A percentile compares a stretch with the other conserved stretches of the same genome.
Conservation (phyloP, 2,329 filamentous ascomycete species). For the Rasamsonia emersonii region DNA sequence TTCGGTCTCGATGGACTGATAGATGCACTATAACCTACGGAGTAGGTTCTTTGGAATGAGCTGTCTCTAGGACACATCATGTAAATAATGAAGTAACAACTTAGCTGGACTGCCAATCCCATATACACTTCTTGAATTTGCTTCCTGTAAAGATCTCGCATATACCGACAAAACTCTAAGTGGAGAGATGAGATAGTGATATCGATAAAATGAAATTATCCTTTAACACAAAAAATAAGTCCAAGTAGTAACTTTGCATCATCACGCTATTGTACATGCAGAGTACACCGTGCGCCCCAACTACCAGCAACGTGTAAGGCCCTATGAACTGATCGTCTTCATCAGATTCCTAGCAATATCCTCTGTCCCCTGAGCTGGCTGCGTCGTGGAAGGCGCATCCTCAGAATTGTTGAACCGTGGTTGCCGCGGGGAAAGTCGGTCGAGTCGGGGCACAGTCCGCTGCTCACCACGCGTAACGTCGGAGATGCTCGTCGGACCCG, state of each 20-base stretch:
- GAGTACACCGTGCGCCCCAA: too few relatives aligned
- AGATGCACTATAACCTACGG: too few relatives aligned
- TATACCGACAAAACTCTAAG: too few relatives aligned
- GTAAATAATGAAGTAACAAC: too few relatives aligned
- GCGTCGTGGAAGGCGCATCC: constrained; percentile 1
- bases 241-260: too few relatives aligned
- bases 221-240: too few relatives aligned
- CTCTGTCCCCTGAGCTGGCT: constrained; percentile 13
- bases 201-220: too few relatives aligned
- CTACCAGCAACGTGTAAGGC: too few relatives aligned
- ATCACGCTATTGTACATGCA: too few relatives aligned
- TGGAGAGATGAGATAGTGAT: too few relatives aligned
- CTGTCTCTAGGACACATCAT: not conserved
- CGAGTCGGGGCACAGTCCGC: constrained; percentile 23
- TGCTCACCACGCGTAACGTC: constrained; percentile 17
- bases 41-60: not conserved
- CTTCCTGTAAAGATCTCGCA: too few relatives aligned
- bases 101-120: not conserved
- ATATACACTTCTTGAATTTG: not conserved
- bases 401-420: constrained; percentile 11
- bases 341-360: constrained; percentile 25
- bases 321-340: constrained; percentile 19
- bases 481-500: constrained; percentile 18
- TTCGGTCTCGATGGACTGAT: too few relatives aligned
- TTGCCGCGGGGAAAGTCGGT: constrained; percentile 13